Conservation (phyloP, 495 filamentous ascomycete genomes). For the Corynascus novoguineensis region DNA sequence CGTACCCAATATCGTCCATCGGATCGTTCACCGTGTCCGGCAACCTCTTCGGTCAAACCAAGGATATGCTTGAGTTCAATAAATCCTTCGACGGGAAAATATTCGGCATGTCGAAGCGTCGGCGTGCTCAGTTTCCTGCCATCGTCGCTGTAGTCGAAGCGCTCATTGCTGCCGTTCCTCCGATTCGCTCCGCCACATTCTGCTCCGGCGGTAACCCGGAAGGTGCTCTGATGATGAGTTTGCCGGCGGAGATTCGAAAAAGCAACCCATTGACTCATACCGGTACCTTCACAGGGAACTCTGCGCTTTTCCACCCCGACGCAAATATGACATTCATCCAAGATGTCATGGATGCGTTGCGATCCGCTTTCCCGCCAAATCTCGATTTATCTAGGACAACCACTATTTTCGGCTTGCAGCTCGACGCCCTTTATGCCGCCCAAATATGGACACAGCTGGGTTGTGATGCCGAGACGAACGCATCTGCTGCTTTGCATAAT, state of each 20-base stretch:
- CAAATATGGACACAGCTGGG: slow-evolving; percentile 46
- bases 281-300: not conserved
- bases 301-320: slow-evolving; percentile 18
- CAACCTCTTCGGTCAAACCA: slow-evolving; percentile 56
- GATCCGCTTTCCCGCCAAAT: slow-evolving; percentile 49
- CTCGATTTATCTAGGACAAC: slow-evolving; percentile 47
- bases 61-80: slow-evolving; percentile 52
- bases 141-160: slow-evolving; percentile 72
- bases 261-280: slow-evolving; percentile 57
- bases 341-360: slow-evolving; percentile 43
- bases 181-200: slow-evolving; percentile 69
- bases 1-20: slow-evolving; percentile 81
- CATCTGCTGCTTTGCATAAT: slow-evolving; percentile 63
- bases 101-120: slow-evolving; percentile 77
- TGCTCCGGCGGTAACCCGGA: slow-evolving; percentile 83
- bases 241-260: slow-evolving; percentile 52
- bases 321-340: slow-evolving; percentile 34
- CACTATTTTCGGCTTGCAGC: slow-evolving; percentile 36
- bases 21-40: slow-evolving; percentile 68
- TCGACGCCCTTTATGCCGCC: slow-evolving; percentile 37
- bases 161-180: slow-evolving; percentile 61
- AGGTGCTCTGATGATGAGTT: slow-evolving; percentile 65
- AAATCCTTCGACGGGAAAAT: slow-evolving; percentile 53
- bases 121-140: slow-evolving; percentile 75
- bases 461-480: slow-evolving; percentile 43